Conservation (phyloP, 108 stramenopile genomes). For the Nitzschia palea region DNA sequence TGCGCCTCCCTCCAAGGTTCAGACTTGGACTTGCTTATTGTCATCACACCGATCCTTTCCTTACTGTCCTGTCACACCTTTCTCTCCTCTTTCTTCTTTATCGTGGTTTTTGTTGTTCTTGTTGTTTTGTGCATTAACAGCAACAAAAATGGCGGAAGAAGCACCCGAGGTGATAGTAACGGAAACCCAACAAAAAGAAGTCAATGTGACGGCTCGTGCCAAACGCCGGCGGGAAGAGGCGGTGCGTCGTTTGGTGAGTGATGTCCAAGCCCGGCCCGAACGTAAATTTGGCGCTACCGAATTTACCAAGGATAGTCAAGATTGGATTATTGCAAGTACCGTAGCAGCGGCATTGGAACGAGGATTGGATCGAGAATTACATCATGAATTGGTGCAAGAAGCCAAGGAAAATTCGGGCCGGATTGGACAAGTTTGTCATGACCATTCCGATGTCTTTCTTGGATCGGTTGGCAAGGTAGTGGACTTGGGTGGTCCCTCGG, state of each 20-base stretch:
- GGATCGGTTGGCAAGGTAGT: conserved; percentile 81
- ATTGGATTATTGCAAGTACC: conserved; percentile 71
- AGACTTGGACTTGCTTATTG: no score
- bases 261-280: conserved; percentile 70
- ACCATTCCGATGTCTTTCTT: conserved; percentile 86
- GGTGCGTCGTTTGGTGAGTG: conserved; percentile 77
- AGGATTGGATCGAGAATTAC: conserved; percentile 83
- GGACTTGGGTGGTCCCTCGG: conserved; percentile 73
- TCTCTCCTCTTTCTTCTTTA: no score
- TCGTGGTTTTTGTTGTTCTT: not conserved
- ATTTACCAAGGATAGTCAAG: conserved; percentile 54
- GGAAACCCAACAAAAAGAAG: not conserved
- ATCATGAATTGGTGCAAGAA: conserved; percentile 72
- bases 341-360: conserved; percentile 81
- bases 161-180: not conserved
- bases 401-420: conserved; percentile 63
- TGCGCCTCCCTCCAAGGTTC: no score
- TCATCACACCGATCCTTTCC: no score
- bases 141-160: conserved; percentile 74
- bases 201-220: conserved; percentile 41
- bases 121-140: conserved; percentile 33
- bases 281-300: conserved; percentile 8
- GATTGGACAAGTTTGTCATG: conserved; percentile 86
- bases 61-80: no score
- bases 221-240: conserved; percentile 82